Evolutionary conservation across 2,329 filamentous ascomycete species (phyloP).

Genomic region (Colletotrichum scovillei): DNA sequence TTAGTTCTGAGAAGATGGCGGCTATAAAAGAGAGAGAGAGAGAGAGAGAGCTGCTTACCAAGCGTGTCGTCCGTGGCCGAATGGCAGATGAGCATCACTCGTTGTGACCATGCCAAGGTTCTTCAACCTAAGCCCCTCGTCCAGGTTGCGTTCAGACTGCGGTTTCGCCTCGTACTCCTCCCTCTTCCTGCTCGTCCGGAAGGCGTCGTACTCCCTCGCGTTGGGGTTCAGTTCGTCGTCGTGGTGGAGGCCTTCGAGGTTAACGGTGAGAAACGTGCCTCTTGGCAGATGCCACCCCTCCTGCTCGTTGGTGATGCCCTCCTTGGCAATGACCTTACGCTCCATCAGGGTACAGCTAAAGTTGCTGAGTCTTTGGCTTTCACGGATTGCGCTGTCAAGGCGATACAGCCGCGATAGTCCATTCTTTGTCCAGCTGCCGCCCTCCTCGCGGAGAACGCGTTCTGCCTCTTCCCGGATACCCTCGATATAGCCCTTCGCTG

Average conservation of each 20-base stretch:
- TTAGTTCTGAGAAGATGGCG: too few relatives aligned
- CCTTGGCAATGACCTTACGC: constrained; percentile 55
- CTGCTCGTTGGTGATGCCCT: constrained; percentile 49
- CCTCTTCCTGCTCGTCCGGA: constrained; percentile 57
- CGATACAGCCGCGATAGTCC: constrained; percentile 55
- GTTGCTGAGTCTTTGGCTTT: constrained; percentile 61
- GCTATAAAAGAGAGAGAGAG: neutral
- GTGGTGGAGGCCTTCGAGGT: constrained; percentile 57
- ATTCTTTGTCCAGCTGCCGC: constrained; percentile 58
- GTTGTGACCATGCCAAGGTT: constrained; percentile 65
- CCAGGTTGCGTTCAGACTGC: constrained; percentile 42
- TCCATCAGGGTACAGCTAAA: constrained; percentile 59
- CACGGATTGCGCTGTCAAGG: constrained; percentile 63
- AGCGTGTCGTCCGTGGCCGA: constrained; percentile 68
- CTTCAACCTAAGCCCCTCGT: constrained; percentile 47
- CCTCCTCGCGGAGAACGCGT: constrained; percentile 46
- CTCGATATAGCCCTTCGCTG: constrained; percentile 48
- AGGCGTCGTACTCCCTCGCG: constrained; percentile 58
- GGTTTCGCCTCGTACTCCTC: constrained; percentile 49
- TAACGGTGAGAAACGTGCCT: constrained; percentile 55
- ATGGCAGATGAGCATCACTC: constrained; percentile 60
- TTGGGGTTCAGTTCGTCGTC: constrained; percentile 57
- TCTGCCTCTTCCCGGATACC: constrained; percentile 56
- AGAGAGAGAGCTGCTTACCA: constrained; percentile 43
- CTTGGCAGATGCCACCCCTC: constrained; percentile 58